Evolutionary conservation across 768 basidiomycete genomes (phyloP), one percentile per base, ranked within the genome.

Genomic region (Russula dissimulans): DNA sequence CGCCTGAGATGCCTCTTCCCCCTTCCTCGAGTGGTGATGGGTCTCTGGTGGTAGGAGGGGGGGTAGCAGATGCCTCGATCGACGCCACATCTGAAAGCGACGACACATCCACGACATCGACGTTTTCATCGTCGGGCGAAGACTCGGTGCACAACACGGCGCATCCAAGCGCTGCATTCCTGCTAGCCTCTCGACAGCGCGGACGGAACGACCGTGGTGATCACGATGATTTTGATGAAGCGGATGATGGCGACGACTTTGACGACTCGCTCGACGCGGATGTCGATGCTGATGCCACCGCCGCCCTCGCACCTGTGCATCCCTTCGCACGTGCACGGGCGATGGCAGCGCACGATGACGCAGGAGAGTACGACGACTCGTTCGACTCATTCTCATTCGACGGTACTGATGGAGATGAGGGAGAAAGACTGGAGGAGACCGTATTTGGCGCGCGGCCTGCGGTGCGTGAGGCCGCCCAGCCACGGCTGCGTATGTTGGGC

Each of bases 161-260:
- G 4, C 82, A 85, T 64, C 86, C 87, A 1, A 86, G 85, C 9
- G 82, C 82, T 1, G 86, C 85, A 1, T 89, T 90, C 71, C 73
- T 90, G 3, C 80, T 87, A 75, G 85, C 81, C 3, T 73, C 78
- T 0, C 73, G 73, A 8, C 62, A 66, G 45, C 65, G 65, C 11
- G 65, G 65, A 32, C 52, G 31, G 11, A 15, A 63, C 38, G 64
- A 65, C 26, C 34, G 55, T 10, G 48, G 39, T 22, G 65, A 65
- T 18, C 49, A 48, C 3, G 46, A 65, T 22, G 59, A 63, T 4
- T 56, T 56, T 36, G 64, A 52, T 12, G 53, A 55, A 34, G 36
- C 36, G 29, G 56, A 53, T 67, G 70, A n/a, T 61, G 71, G 42
- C 39, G 65, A 22, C 9, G 69, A 50, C 3, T 67, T 66, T 15